Percentiles rank a stretch among this genome's conserved stretches.
Conservation (phyloP, 2,329 filamentous ascomycete genomes). For the Neurospora sp. region DNA sequence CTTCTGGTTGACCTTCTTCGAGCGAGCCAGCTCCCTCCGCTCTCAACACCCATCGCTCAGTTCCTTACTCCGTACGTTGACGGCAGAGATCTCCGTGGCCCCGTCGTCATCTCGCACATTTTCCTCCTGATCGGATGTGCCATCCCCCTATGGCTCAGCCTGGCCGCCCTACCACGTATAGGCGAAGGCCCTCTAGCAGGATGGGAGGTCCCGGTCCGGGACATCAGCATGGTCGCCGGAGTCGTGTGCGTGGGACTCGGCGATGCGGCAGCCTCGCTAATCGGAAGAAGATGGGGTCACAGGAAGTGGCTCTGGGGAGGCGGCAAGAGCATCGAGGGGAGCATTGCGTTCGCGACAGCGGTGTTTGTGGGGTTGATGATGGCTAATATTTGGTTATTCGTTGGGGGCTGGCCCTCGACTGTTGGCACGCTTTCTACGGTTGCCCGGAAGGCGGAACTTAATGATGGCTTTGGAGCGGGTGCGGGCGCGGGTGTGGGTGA, state of each 20-base stretch:
- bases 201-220: constrained; percentile 67
- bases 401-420: constrained; percentile 60
- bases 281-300: constrained; percentile 77
- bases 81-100: constrained; percentile 82
- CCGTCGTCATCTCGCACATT: constrained; percentile 92
- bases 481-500: not conserved
- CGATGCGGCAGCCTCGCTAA: constrained; percentile 83
- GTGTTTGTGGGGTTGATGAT: constrained; percentile 66
- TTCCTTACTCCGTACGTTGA: constrained; percentile 94
- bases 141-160: constrained; percentile 82
- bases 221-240: constrained; percentile 84
- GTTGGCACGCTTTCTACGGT: not conserved
- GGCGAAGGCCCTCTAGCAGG: constrained; percentile 48
- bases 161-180: constrained; percentile 57
- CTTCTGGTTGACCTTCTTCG: constrained; percentile 81
- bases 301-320: constrained; percentile 95
- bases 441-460: constrained; percentile 7
- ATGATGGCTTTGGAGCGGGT: not conserved
- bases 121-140: constrained; percentile 93
- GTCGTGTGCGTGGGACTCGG: constrained; percentile 93
- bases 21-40: constrained; percentile 81
- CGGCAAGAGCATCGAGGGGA: constrained; percentile 89
- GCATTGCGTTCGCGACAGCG: constrained; percentile 68
- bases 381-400: constrained; percentile 62
- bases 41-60: constrained; percentile 73